Percentiles rank a stretch among this genome's conserved stretches.
Conservation (phyloP, 2,329 filamentous ascomycete genomes). For the Aspergillus intermedius region DNA sequence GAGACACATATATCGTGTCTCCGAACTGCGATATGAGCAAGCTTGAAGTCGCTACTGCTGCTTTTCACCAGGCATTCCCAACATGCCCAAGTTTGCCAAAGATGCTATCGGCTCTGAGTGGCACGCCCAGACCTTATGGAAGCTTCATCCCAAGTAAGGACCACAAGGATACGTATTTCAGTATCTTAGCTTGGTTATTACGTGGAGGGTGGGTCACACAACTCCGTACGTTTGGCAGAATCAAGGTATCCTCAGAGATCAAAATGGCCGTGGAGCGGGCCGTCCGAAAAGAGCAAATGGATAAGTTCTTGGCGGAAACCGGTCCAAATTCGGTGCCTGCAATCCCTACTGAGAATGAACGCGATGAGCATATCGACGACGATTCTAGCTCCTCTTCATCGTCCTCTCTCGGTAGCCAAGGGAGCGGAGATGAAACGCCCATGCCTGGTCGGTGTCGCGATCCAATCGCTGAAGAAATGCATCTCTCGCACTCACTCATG, state of each 20-base stretch:
- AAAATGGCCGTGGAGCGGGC: slow-evolving; percentile 71
- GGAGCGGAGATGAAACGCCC: slow-evolving; percentile 32
- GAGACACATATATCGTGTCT: slow-evolving; percentile 86
- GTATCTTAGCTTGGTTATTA: slow-evolving; percentile 89
- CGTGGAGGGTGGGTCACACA: slow-evolving; percentile 91
- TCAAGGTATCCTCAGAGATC: slow-evolving; percentile 75
- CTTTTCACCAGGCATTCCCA: slow-evolving; percentile 74
- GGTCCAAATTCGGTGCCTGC: slow-evolving; percentile 20
- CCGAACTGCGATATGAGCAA: slow-evolving; percentile 76
- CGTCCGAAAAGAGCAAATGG: slow-evolving; percentile 59
- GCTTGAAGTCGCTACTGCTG: slow-evolving; percentile 60
- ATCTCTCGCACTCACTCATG: slow-evolving; percentile 27
- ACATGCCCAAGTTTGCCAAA: slow-evolving; percentile 75
- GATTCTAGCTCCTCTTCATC: slow-evolving; percentile 31
- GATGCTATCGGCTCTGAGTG: slow-evolving; percentile 78
- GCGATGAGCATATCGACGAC: slow-evolving; percentile 10
- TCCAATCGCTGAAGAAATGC: slow-evolving; percentile 17
- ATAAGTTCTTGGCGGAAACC: slow-evolving; percentile 30
- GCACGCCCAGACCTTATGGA: slow-evolving; percentile 74
- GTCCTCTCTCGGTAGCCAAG: slow-evolving; percentile 33
- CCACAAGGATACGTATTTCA: slow-evolving; percentile 79
- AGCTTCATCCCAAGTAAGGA: slow-evolving; percentile 78
- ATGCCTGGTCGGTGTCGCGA: slow-evolving; percentile 23
- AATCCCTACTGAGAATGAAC: background rate
- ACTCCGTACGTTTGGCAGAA: slow-evolving; percentile 82